Evolutionary conservation across 2,329 filamentous ascomycete genomes (phyloP), one percentile per base, ranked within the genome.

Genomic region (Penicillium thymicola): DNA sequence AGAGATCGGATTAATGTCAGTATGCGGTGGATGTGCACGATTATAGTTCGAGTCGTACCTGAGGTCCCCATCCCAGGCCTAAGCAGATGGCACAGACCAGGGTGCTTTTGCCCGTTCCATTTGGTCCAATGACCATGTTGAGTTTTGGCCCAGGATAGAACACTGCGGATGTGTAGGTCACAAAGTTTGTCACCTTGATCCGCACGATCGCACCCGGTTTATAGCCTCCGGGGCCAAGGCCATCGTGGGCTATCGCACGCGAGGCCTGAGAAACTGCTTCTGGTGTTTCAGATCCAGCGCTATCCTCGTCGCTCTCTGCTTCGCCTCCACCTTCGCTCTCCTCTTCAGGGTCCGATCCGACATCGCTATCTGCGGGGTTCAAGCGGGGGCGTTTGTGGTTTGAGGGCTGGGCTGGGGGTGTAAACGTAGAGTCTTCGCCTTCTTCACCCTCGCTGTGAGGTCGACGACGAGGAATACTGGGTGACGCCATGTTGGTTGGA

Each of bases 41-140:
- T 27, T 40, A 18, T 21, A 47, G 18, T 41, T 27, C 45, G 27
- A 41, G 14, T 27, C 73, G 68, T 76, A 81, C 81, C 70, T 75
- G 85, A 25, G 92, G 86, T 32, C 85, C 84, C 80, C 89, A 97
- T 46, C 94, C 94, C 27, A 99, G 78, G 2, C 94, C 94, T 14
- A 99, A 77, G 69, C 94, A 97, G 64, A 99, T 96, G 43, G 94
- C 94, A 75, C 94, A 99, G 42, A 99, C 93, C 27, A 99, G 81
- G 0, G 94, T 97, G 75, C 93, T 97, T 76, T 99, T 99, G 54
- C 94, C 94, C 0, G 94, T 97, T 34, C 94, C 94, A 68, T 99
- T 99, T n/a, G 94, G 94, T 0, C 94, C 94, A 65, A 99, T 96
- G 51, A 99, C 88, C 93, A 99, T 97, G 72, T 99, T 99, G 68